Conservation (phyloP, 1,139 yeast genomes). For the Saccharomycopsis crataegensis region DNA sequence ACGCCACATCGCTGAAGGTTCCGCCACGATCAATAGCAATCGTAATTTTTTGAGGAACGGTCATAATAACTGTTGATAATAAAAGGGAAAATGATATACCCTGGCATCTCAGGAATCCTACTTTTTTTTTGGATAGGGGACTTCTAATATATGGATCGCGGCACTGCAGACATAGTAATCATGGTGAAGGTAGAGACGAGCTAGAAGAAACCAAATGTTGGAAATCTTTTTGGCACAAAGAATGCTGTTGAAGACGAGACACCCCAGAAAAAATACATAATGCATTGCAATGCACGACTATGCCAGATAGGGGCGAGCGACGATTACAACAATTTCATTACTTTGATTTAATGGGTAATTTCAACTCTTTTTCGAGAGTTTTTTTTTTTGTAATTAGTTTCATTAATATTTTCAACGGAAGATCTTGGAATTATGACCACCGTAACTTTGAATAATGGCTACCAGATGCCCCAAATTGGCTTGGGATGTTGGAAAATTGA, state of each 20-base stretch:
- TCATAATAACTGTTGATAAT: neutral
- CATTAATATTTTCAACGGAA: too few species aligned
- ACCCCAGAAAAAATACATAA: too few species aligned
- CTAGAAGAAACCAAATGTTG: neutral
- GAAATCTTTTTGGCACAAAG: too few species aligned
- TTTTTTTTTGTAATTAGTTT: too few species aligned
- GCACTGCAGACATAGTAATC: neutral
- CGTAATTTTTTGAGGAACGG: conserved; percentile 27
- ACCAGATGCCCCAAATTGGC: conserved; percentile 56
- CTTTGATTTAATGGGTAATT: neutral
- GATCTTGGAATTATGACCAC: too few species aligned
- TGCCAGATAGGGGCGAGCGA: too few species aligned
- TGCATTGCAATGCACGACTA: too few species aligned
- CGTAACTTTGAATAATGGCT: conserved; percentile 42
- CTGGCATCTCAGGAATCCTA: too few species aligned
- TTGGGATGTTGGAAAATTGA: conserved; percentile 65
- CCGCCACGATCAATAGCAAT: conserved; percentile 61
- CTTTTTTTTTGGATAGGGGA: too few species aligned
- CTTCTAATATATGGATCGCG: too few species aligned
- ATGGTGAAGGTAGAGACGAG: neutral
- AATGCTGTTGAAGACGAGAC: too few species aligned
- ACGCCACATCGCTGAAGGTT: conserved; percentile 69
- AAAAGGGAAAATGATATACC: neutral
- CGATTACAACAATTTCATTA: neutral
- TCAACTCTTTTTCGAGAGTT: neutral